Evolutionary conservation across 1,284 basidiomycete species (phyloP), one percentile per base, ranked within the genome.

Genomic region (Moesziomyces sp.): DNA sequence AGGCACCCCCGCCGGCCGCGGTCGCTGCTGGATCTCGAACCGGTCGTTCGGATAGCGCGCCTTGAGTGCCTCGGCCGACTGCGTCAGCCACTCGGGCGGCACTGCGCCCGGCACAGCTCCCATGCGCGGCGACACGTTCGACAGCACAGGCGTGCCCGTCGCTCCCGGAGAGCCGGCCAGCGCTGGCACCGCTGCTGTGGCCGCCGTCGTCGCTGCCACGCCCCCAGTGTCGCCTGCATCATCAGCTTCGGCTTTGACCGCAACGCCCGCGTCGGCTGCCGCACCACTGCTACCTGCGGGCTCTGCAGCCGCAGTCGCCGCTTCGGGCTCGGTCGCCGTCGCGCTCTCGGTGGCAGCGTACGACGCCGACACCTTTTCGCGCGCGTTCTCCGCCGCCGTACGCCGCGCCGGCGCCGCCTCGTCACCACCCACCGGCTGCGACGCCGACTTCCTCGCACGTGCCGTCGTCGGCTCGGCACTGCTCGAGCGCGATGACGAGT

Each of bases 1-100:
- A 14, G 77, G 61, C 8, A 53, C 53, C 21, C 76, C 74, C 3
- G 75, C 53, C 0, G 71, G 60, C 34, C 67, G 65, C 21, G 74
- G 70, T 8, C 74, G 66, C 26, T 68, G 49, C 52, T 68, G 65
- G 44, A 79, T 61, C 65, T 81, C 78, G 80, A 98, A 94, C 55
- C 85, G 89, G 83, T 98, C 94, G 67, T 92, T 88, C 2, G 91
- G 90, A 82, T 93, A 96, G 84, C 88, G 89, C 16, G 85, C 83
- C 79, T 91, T 89, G 86, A 94, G 89, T 1, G 86, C 87, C 46
- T 88, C 86, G 69, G 91, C 88, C 6, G 91, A 90, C 30, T 82
- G 80, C 24, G 86, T 85, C 23, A 94, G 86, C 93, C 94, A 95
- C 34, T 86, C 83, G 0, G 93, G 93, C 18, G 69, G 62, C 26